Conservation (phyloP, 2,329 filamentous ascomycete genomes). For the Aspergillus sp. region DNA sequence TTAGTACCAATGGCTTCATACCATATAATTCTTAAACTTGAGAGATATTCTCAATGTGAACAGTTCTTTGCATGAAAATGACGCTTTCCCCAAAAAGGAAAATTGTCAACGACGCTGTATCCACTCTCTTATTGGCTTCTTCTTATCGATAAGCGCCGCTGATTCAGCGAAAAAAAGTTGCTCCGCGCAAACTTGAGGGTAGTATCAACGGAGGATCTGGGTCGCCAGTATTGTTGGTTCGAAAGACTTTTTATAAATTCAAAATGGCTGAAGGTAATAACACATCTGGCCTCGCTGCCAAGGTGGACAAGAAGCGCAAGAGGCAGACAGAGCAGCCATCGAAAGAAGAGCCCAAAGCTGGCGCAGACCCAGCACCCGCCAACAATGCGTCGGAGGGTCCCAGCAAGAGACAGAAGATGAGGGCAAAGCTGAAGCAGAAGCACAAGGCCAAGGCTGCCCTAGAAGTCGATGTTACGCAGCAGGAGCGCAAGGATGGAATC, state of each 20-base stretch:
- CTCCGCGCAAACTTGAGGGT: neutral
- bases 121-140: constrained; percentile 12
- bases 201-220: too few relatives aligned
- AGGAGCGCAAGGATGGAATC: constrained; percentile 65
- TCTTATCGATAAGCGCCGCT: constrained; percentile 30
- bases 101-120: neutral
- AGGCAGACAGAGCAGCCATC: constrained; percentile 29
- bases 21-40: too few relatives aligned
- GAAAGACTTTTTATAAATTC: neutral
- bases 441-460: constrained; percentile 18
- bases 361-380: constrained; percentile 9
- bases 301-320: constrained; percentile 38
- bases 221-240: too few relatives aligned
- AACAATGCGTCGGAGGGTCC: constrained; percentile 19
- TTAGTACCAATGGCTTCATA: too few relatives aligned
- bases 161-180: constrained; percentile 21
- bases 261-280: constrained; percentile 16
- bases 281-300: constrained; percentile 24
- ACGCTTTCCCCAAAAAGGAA: too few relatives aligned
- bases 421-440: constrained; percentile 50
- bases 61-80: too few relatives aligned
- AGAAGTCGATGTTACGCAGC: constrained; percentile 22
- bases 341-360: constrained; percentile 19
- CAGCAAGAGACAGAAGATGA: constrained; percentile 35
- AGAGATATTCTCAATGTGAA: too few relatives aligned